phyloP scores from a whole-genome alignment of 805 yeast genomes.

The Kuraishia hungarica region DNA sequence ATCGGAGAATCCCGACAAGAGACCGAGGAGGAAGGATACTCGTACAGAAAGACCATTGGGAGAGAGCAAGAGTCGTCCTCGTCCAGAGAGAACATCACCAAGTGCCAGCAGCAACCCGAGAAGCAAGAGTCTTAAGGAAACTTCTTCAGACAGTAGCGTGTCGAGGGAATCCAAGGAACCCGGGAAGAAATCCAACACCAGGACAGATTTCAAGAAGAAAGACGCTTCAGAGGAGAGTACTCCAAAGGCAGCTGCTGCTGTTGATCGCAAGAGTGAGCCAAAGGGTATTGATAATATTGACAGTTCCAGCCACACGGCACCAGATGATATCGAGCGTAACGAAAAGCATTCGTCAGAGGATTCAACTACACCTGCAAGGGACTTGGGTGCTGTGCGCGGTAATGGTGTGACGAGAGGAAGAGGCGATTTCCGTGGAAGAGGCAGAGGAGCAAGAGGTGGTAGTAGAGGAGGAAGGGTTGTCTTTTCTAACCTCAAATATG shows the following conservation, averaged over 20 bases:
- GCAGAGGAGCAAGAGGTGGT: conserved; percentile 5
- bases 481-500: conserved; percentile 13
- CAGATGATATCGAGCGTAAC: no score
- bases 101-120: not conserved
- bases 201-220: not conserved
- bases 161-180: no score
- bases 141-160: no score
- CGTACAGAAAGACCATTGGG: not conserved
- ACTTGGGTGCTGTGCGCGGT: not conserved
- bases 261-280: no score
- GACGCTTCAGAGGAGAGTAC: not conserved
- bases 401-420: conserved; percentile 2
- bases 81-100: not conserved
- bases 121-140: not conserved
- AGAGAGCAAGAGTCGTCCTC: not conserved
- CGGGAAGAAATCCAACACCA: no score
- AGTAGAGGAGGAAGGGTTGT: conserved; percentile 7
- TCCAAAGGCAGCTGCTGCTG: no score
- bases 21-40: not conserved
- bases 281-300: no score
- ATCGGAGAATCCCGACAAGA: not conserved
- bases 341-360: no score
- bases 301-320: no score
- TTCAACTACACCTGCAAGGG: no score
- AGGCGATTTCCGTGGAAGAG: conserved; percentile 4